phyloP scores from a whole-genome alignment of 2,329 filamentous ascomycete genomes.

The Trichoderma sp. region DNA sequence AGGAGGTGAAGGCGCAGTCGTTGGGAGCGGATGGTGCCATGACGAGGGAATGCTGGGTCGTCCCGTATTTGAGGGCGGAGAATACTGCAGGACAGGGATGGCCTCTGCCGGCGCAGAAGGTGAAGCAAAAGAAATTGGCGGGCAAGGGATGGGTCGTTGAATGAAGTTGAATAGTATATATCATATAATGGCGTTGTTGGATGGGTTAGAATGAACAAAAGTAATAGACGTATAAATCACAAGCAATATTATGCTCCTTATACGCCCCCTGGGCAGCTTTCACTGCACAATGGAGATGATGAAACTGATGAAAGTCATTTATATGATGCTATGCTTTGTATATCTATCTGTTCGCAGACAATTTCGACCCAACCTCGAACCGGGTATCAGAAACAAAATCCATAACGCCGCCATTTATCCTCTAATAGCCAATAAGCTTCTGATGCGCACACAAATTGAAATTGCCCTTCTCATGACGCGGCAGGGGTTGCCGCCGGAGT shows the following conservation, averaged over 20 bases:
- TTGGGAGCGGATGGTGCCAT: slow-evolving; percentile 42
- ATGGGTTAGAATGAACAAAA: background rate
- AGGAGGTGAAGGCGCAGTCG: slow-evolving; percentile 65
- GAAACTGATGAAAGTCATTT: background rate
- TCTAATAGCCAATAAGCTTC: background rate
- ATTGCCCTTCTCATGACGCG: slow-evolving; percentile 31
- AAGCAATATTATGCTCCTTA: background rate
- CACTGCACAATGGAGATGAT: background rate
- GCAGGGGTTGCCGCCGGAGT: slow-evolving; percentile 40
- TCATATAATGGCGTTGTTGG: slow-evolving; percentile 18
- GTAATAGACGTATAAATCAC: background rate
- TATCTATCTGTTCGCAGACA: slow-evolving; percentile 4
- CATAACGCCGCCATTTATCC: background rate
- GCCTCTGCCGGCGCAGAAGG: slow-evolving; percentile 83
- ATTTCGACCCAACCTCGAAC: background rate
- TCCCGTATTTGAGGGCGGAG: slow-evolving; percentile 75
- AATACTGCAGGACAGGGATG: slow-evolving; percentile 71
- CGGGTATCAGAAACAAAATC: slow-evolving; percentile 26
- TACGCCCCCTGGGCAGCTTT: background rate
- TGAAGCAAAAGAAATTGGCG: slow-evolving; percentile 74
- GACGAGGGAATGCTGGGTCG: slow-evolving; percentile 78
- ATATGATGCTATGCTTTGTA: background rate
- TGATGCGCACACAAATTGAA: background rate
- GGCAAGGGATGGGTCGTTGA: slow-evolving; percentile 77
- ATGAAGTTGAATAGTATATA: slow-evolving; percentile 35